A percentile compares a stretch with the other conserved stretches of the same genome.
phyloP scores from a whole-genome alignment of 2,329 filamentous ascomycete species.

The Teratosphaeria zuluensis region DNA sequence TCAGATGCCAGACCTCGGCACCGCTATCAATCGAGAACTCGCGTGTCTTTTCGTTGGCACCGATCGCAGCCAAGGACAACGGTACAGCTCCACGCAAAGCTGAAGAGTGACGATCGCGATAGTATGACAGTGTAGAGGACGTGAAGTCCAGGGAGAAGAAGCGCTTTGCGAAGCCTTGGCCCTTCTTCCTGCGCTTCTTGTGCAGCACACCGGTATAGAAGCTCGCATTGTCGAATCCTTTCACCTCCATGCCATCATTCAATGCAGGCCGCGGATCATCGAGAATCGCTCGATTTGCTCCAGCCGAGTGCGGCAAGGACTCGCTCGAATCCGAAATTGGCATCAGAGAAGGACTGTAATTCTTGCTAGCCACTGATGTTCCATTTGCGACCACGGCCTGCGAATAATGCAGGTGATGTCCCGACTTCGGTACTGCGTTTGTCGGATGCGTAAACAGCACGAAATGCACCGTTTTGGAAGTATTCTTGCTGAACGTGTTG shows the following conservation, averaged over 20 bases:
- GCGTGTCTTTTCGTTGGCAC: slow-evolving; percentile 74
- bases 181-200: slow-evolving; percentile 86
- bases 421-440: slow-evolving; percentile 64
- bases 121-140: slow-evolving; percentile 91
- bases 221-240: slow-evolving; percentile 31
- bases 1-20: slow-evolving; percentile 92
- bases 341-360: slow-evolving; percentile 32
- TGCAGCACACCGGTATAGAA: slow-evolving; percentile 78
- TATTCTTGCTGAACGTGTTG: slow-evolving; percentile 95
- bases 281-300: slow-evolving; percentile 16
- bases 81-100: slow-evolving; percentile 87
- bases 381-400: slow-evolving; percentile 41
- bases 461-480: slow-evolving; percentile 89
- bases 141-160: slow-evolving; percentile 96
- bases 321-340: slow-evolving; percentile 42
- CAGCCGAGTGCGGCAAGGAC: slow-evolving; percentile 34
- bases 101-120: slow-evolving; percentile 86
- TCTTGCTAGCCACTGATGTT: slow-evolving; percentile 25
- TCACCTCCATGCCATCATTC: slow-evolving; percentile 23
- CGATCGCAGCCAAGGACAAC: slow-evolving; percentile 79
- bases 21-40: slow-evolving; percentile 97
- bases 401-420: slow-evolving; percentile 55
- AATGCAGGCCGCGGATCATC: slow-evolving; percentile 34
- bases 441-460: slow-evolving; percentile 91
- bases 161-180: slow-evolving; percentile 82